phyloP scores from a whole-genome alignment of 192 early-diverging fungal genomes.

The Umbelopsis sp. region DNA sequence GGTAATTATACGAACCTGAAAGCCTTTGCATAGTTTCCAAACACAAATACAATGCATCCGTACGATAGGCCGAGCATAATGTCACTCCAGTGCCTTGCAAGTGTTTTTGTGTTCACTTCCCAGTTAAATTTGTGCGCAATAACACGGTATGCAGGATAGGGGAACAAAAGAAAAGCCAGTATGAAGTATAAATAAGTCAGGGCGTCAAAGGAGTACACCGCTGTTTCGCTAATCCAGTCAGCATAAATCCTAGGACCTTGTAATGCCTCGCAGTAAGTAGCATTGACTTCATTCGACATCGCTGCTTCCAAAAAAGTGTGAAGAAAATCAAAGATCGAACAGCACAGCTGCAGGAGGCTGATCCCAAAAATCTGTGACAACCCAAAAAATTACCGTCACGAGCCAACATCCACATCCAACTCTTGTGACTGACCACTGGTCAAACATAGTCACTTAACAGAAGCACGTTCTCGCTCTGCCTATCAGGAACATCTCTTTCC shows the following conservation, averaged over 20 bases:
- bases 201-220: conserved; percentile 49
- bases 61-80: conserved; percentile 58
- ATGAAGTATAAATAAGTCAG: conserved; percentile 55
- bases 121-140: conserved; percentile 64
- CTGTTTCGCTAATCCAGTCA: conserved; percentile 23
- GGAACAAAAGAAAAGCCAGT: conserved; percentile 52
- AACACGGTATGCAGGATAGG: conserved; percentile 56
- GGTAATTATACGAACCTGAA: not conserved
- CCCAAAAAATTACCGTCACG: no score
- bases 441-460: no score
- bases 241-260: not conserved
- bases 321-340: not conserved
- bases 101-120: conserved; percentile 66
- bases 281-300: not conserved
- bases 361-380: no score
- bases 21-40: conserved; percentile 69
- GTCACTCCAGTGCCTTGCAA: conserved; percentile 69
- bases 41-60: conserved; percentile 67
- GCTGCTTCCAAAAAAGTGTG: not conserved
- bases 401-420: no score
- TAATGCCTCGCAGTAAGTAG: not conserved
- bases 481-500: no score
- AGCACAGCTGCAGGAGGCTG: not conserved
- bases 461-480: no score
- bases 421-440: no score